Evolutionary conservation across 2,329 filamentous ascomycete genomes (phyloP).

Genomic region (Alternaria sp.): DNA sequence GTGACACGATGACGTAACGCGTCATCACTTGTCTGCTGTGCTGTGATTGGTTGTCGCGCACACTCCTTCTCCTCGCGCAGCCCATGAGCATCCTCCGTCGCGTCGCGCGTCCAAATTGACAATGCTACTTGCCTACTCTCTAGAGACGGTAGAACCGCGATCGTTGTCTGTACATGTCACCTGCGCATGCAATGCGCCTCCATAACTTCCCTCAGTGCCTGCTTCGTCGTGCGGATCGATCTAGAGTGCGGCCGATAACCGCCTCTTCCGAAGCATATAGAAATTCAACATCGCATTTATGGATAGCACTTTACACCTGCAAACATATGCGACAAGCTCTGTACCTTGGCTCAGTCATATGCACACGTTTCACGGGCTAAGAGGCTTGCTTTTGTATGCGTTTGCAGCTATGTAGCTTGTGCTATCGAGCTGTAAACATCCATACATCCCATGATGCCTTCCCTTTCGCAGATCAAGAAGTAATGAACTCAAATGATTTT

Average conservation of each 20-base stretch:
- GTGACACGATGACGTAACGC: not conserved
- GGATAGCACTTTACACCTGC: not conserved
- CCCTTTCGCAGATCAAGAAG: not conserved
- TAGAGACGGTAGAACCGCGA: not conserved
- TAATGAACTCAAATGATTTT: not conserved
- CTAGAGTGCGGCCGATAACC: too few relatives aligned
- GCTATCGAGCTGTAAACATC: not conserved
- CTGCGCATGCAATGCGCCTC: not conserved
- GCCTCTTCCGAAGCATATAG: too few relatives aligned
- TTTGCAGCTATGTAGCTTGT: not conserved
- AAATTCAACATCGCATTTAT: not conserved
- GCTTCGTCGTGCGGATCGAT: not conserved
- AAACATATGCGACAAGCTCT: not conserved
- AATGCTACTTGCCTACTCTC: not conserved
- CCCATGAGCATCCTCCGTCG: not conserved
- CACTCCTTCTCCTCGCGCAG: not conserved
- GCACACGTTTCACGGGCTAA: accelerated
- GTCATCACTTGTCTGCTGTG: not conserved
- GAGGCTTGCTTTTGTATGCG: not conserved
- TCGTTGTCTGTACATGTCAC: not conserved
- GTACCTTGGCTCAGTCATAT: not conserved
- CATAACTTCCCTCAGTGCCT: too few relatives aligned
- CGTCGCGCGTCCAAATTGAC: accelerated
- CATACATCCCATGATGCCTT: not conserved
- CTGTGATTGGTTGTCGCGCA: not conserved